These are phyloP conservation scores for Picea mariana DNA, from an alignment of 83 land plant species.

Conservation along the genomic window DNA sequence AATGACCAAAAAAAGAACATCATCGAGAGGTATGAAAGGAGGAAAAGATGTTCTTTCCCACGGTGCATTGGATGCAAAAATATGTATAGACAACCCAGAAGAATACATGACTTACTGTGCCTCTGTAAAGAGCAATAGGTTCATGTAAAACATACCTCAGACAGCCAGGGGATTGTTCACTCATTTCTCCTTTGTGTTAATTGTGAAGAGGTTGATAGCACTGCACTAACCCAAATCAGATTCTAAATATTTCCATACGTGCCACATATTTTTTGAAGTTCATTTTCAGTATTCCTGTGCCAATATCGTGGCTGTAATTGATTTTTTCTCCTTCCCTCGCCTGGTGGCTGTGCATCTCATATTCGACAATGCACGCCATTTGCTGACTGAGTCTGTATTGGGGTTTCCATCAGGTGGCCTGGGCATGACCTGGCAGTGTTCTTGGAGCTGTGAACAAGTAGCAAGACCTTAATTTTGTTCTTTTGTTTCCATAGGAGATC, in stretches of 20 bases:
- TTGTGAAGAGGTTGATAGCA: no score
- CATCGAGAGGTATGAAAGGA: neutral
- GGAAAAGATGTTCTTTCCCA: neutral
- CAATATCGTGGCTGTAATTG: constrained; percentile 6
- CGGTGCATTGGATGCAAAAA: neutral
- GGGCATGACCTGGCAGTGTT: constrained; percentile 13
- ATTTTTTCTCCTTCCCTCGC: constrained; percentile 2
- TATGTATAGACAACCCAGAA: neutral
- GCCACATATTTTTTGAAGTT: constrained; percentile 12
- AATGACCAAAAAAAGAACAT: neutral
- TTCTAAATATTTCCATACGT: neutral
- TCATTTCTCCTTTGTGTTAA: no score
- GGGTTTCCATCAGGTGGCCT: constrained; percentile 25
- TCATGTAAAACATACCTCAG: neutral
- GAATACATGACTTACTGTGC: neutral
- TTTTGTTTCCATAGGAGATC: constrained; percentile 26
- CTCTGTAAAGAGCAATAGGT: neutral
- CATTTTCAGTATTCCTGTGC: constrained; percentile 1
- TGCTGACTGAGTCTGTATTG: constrained; percentile 1
- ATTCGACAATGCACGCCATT: neutral
- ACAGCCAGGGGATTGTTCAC: no score
- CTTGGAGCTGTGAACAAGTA: constrained; percentile 21
- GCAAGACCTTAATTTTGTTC: constrained; percentile 18
- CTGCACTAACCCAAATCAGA: neutral
- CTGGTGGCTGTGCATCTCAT: neutral